Base-by-base conservation (phyloP, 352 stramenopile genomes). In the Phytophthora pluvialis region DNA sequence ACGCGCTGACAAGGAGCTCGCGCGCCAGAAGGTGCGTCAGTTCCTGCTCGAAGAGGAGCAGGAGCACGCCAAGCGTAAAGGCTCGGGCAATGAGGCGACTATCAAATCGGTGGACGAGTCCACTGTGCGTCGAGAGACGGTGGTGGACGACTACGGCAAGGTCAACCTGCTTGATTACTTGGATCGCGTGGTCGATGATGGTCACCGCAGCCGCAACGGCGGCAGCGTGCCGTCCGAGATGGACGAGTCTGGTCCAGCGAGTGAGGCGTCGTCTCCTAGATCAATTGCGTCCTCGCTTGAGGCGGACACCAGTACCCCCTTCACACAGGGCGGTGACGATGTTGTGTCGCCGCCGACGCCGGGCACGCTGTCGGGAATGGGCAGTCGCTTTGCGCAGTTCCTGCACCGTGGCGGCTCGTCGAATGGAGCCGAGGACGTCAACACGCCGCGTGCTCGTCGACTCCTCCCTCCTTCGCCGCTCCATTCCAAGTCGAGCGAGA, bases 51-150 rank as follows among this genome's bases (percentile, higher is more conserved):
- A 86, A 48, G 77, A 83, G 16, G 70, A 78, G 31, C 47, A 43
- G 5, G 63, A 73, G 18, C 38, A 55, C 18, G 39, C 45, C 3
- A 48, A 51, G 13, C 46, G 67, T 13, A 64, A 64, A 58, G 36
- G 43, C 26, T 65, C 36, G 28, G 40, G 42, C 39, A 64, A 60
- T 25, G 48, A 55, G 11, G 71, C 70, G 29, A 83, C 73, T 6
- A 80, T 86, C 69, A 86, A 80, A 48, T 81, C 77, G 3, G 72
- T 86, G 13, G 77, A 86, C 49, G 77, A 86, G 39, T 66, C 77
- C 12, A 81, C 70, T 21, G 69, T 86, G 16, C 69, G 80, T 35
- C 72, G 77, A 16, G 77, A 86, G 61, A 80, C 67, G 6, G 72
- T 86, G 26, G 60, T 80, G 31, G 77, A 86, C 45, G 70, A 73